Percentiles rank a stretch among this genome's conserved stretches.
Evolutionary conservation across 441 rosid genomes (phyloP).

Genomic region (Populus tomentosa): DNA sequence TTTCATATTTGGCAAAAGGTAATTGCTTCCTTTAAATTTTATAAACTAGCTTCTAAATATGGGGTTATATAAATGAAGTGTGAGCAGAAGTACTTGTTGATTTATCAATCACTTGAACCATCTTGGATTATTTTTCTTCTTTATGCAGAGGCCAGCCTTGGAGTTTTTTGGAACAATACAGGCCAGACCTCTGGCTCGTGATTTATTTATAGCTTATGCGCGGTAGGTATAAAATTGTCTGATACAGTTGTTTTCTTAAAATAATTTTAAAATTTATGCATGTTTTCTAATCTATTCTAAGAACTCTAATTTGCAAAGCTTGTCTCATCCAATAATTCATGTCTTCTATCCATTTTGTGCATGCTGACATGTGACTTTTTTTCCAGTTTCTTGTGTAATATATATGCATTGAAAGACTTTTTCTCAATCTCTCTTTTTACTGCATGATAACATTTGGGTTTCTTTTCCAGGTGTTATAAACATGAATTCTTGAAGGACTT

Average conservation of each 20-base stretch:
- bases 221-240: slow-evolving; percentile 36
- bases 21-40: not conserved
- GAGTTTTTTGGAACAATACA: slow-evolving; percentile 93
- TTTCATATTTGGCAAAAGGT: slow-evolving; percentile 99
- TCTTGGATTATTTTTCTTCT: not conserved
- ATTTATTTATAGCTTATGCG: slow-evolving; percentile 74
- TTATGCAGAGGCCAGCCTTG: slow-evolving; percentile 71
- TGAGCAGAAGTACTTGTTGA: slow-evolving; percentile 3
- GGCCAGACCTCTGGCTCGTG: slow-evolving; percentile 77
- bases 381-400: not conserved
- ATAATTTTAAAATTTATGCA: not conserved
- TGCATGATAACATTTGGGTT: not conserved
- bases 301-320: not conserved
- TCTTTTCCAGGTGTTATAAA: slow-evolving; percentile 60
- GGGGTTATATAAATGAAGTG: not conserved
- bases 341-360: not conserved
- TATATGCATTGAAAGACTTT: not conserved
- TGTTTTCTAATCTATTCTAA: not conserved
- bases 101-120: not conserved
- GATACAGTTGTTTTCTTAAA: not conserved
- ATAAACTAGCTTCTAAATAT: not conserved
- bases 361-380: not conserved
- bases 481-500: slow-evolving; percentile 93
- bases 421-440: not conserved
- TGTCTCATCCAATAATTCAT: not conserved